Evolutionary conservation across 1,284 basidiomycete species (phyloP).

Genomic region (Vanrija pseudolonga): DNA sequence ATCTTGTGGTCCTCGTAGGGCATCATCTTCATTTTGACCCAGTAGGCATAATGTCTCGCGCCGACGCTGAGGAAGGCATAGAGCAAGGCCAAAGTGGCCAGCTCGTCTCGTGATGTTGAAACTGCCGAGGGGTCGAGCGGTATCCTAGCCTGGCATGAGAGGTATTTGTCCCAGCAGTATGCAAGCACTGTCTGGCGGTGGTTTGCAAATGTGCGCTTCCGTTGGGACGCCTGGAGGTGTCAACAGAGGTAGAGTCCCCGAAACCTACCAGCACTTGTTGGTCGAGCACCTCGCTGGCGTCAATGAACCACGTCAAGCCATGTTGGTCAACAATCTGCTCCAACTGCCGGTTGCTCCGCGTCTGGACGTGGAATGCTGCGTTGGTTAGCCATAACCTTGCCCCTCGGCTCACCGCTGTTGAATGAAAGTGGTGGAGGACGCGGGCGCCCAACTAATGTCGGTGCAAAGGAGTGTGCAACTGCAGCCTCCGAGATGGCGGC

Average conservation of each 20-base stretch:
- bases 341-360: too few relatives aligned
- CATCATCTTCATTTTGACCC: conserved; percentile 3
- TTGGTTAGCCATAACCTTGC: too few relatives aligned
- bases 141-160: conserved; percentile 8
- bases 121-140: neutral
- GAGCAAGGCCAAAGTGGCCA: conserved; percentile 5
- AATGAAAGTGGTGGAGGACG: too few relatives aligned
- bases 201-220: conserved; percentile 7
- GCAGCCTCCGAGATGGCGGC: too few relatives aligned
- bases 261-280: neutral
- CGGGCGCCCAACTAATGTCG: too few relatives aligned
- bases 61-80: conserved; percentile 8
- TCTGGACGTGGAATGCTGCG: too few relatives aligned
- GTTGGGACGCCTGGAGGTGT: conserved; percentile 2
- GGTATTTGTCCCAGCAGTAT: conserved; percentile 11
- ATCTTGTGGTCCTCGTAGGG: conserved; percentile 3
- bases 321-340: conserved; percentile 1
- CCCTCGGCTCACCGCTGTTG: too few relatives aligned
- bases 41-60: conserved; percentile 10
- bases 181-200: conserved; percentile 7
- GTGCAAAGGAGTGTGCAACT: too few relatives aligned
- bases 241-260: neutral
- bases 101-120: neutral
- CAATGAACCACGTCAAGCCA: conserved; percentile 16
- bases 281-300: conserved; percentile 9